Evolutionary conservation across 768 basidiomycete species (phyloP).

Genomic region (Pluteus cervinus): DNA sequence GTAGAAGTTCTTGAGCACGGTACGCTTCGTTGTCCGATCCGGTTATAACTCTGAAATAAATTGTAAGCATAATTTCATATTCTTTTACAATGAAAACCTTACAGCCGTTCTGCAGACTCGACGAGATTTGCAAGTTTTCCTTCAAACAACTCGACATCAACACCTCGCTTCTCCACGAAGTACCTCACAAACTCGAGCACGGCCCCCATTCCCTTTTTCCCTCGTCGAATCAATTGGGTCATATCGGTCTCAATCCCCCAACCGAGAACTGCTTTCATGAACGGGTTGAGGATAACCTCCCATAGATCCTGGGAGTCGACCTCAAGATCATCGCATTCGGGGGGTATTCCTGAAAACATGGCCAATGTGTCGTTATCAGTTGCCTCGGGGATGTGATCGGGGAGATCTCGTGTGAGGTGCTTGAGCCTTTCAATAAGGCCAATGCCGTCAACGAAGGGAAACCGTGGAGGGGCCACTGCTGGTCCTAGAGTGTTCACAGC

Average conservation of each 20-base stretch:
- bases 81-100: too few species aligned
- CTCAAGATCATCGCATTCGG: conserved; percentile 3
- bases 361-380: conserved; percentile 6
- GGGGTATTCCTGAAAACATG: conserved; percentile 9
- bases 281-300: conserved; percentile 13
- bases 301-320: conserved; percentile 12
- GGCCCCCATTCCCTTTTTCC: conserved; percentile 5
- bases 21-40: too few species aligned
- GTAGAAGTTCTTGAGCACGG: too few species aligned
- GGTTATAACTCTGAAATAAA: too few species aligned
- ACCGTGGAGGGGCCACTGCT: too few species aligned
- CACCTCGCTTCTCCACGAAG: conserved; percentile 8
- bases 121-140: conserved; percentile 11
- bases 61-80: too few species aligned
- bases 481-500: too few species aligned
- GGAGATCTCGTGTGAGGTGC: conserved; percentile 6
- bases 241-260: conserved; percentile 10
- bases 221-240: conserved; percentile 3
- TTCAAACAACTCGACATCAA: conserved; percentile 10
- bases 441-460: too few species aligned
- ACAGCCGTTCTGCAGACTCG: too few species aligned
- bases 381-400: conserved; percentile 9
- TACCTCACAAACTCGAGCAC: conserved; percentile 7
- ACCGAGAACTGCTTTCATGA: conserved; percentile 14
- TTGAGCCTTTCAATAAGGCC: too few species aligned